phyloP scores from a whole-genome alignment of 1,139 yeast genomes.

The Hemisphaericaspora xylofermentans region DNA sequence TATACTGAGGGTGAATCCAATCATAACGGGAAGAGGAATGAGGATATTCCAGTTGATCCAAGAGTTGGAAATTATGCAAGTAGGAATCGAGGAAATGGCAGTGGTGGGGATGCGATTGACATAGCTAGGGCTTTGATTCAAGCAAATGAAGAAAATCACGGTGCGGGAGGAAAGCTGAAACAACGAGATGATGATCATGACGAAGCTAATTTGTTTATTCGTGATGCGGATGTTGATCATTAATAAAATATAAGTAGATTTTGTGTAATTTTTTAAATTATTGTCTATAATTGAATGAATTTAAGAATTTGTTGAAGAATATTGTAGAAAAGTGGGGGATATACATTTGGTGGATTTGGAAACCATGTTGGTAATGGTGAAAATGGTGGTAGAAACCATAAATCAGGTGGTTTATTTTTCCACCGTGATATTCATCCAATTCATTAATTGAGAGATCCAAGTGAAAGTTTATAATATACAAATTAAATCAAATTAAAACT shows the following conservation, averaged over 20 bases:
- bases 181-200: slow-evolving; percentile 6
- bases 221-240: neutral
- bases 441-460: too few relatives aligned
- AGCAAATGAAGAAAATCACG: slow-evolving; percentile 44
- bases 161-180: slow-evolving; percentile 12
- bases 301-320: too few relatives aligned
- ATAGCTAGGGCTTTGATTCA: slow-evolving; percentile 67
- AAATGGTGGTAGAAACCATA: too few relatives aligned
- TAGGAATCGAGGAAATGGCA: neutral
- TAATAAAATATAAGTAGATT: neutral
- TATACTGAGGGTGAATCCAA: slow-evolving; percentile 16
- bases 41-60: slow-evolving; percentile 53
- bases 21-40: slow-evolving; percentile 14
- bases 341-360: too few relatives aligned
- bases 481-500: neutral
- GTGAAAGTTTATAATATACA: too few relatives aligned
- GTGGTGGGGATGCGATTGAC: slow-evolving; percentile 56
- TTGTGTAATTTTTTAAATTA: neutral
- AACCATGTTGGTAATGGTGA: too few relatives aligned
- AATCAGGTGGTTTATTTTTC: too few relatives aligned
- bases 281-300: neutral
- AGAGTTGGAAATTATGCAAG: slow-evolving; percentile 48
- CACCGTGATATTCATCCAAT: too few relatives aligned
- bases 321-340: too few relatives aligned
- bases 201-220: slow-evolving; percentile 29